Base-by-base conservation (phyloP, 2,329 filamentous ascomycete genomes). In the Fusarium sp. region DNA sequence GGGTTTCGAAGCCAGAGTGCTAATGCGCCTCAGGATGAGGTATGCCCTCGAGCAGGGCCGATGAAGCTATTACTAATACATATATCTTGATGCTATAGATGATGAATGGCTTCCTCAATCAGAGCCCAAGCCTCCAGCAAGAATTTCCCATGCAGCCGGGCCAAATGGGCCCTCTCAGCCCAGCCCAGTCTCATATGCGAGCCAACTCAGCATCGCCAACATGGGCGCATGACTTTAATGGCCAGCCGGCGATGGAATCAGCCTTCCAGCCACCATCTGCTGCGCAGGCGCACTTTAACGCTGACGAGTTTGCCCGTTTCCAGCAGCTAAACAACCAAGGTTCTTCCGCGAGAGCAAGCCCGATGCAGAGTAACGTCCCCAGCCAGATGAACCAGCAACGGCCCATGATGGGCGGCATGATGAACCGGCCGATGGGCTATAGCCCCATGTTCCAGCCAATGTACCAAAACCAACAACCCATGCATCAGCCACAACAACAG, bases 21-120 rank as follows among this genome's bases (percentile, higher is more conserved):
- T 77, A 89, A 88, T 74, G 87, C 86, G 41, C 89, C 89, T 47
- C 92, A 94, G 73, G 93, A 97, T 78, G 89, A 92, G 85, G 92
- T 88, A 79, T 50, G 55, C 38, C 38, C 46, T 38, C n/a, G 8
- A 41, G 26, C n/a, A 60, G n/a, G 41, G 23, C 21, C 53, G 49
- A 52, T 62, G 48, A 66, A 60, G 48, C 50, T 54, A 72, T 77
- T 75, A 76, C 76, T 79, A 76, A 78, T 75, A 26, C 57, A 58
- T 38, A 33, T 61, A 21, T 35, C 37, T 37, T 63, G 69, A 58
- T 60, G 41, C 29, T 39, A 56, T 46, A 97, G 93, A 94, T 95
- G 91, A 93, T 97, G 89, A 94, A 97, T 76, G 91, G 93, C 63
- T 98, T 98, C 79, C 87, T 97, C 75, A 93, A 97, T 77, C 92